Evolutionary conservation across 176 grass and related monocot species (phyloP).

Genomic region (Oryza meyeriana): DNA sequence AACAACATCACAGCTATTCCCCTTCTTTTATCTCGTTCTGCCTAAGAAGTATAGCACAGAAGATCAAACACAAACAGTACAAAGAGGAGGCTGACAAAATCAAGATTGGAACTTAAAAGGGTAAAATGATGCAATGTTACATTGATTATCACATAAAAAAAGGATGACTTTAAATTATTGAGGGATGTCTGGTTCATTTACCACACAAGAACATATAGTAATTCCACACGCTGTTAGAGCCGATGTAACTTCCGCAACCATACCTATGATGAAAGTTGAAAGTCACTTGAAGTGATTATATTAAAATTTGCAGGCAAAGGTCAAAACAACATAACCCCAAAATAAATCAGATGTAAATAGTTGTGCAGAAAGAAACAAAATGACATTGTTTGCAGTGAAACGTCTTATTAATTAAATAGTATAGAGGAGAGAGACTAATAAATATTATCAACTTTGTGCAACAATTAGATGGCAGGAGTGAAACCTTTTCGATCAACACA

Average conservation of each 20-base stretch:
- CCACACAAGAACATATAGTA: conserved; percentile 82
- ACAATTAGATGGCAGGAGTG: neutral
- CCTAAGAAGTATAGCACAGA: conserved; percentile 45
- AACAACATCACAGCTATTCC: conserved; percentile 79
- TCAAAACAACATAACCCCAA: conserved; percentile 5
- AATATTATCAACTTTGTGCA: conserved; percentile 11
- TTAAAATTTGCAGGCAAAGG: conserved; percentile 5
- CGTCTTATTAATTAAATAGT: neutral
- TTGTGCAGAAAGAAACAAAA: conserved; percentile 17
- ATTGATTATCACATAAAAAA: neutral
- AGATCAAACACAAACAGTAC: conserved; percentile 3
- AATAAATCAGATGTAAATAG: conserved; percentile 10
- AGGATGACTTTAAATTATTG: neutral
- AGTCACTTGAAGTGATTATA: conserved; percentile 29
- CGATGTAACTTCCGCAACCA: conserved; percentile 87
- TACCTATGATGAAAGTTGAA: conserved; percentile 55
- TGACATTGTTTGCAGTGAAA: conserved; percentile 7
- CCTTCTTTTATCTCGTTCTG: conserved; percentile 72
- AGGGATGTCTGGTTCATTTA: conserved; percentile 39
- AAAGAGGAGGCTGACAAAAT: neutral
- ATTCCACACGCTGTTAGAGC: conserved; percentile 83
- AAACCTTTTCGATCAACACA: conserved; percentile 86
- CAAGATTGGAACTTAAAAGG: neutral
- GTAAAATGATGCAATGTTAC: neutral
- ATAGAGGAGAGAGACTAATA: neutral